Percentiles rank a stretch among this genome's conserved stretches.
Conservation (phyloP, 1,284 basidiomycete species). For the Xerocomus amazonicus region DNA sequence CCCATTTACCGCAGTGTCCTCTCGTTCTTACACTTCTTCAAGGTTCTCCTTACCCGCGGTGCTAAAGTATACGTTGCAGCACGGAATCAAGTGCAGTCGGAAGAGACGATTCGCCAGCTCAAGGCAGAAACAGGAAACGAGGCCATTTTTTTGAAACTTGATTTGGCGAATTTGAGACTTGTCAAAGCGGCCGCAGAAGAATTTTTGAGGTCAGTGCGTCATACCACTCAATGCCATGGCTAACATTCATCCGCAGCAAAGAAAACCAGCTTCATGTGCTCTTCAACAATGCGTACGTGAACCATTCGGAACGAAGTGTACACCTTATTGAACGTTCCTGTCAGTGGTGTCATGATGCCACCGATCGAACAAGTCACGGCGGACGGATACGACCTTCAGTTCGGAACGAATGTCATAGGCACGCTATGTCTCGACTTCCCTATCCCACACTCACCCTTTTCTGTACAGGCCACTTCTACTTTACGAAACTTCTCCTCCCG, state of each 20-base stretch:
- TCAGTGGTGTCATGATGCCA: conserved; percentile 53
- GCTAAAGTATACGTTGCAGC: conserved; percentile 61
- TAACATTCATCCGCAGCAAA: conserved; percentile 33
- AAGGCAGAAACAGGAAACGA: conserved; percentile 41
- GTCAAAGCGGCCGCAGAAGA: conserved; percentile 47
- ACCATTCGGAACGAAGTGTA: background rate
- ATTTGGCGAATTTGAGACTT: conserved; percentile 50
- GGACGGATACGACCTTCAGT: conserved; percentile 56
- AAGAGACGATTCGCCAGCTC: conserved; percentile 47
- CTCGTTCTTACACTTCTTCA: no score
- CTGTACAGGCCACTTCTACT: conserved; percentile 41
- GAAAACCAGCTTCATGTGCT: conserved; percentile 25
- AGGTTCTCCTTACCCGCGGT: conserved; percentile 47
- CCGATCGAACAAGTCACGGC: conserved; percentile 41
- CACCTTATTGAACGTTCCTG: conserved; percentile 21
- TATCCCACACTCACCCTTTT: no score
- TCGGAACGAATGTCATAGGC: conserved; percentile 54
- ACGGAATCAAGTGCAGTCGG: conserved; percentile 42
- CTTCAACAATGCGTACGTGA: conserved; percentile 29
- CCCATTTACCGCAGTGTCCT: background rate
- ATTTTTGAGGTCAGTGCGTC: conserved; percentile 36
- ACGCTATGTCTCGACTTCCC: no score
- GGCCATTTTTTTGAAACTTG: conserved; percentile 48
- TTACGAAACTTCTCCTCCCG: conserved; percentile 49
- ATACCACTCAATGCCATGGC: no score